Evolutionary conservation across 257 asterid species (phyloP).

Genomic region (Forsythia viridissima): DNA sequence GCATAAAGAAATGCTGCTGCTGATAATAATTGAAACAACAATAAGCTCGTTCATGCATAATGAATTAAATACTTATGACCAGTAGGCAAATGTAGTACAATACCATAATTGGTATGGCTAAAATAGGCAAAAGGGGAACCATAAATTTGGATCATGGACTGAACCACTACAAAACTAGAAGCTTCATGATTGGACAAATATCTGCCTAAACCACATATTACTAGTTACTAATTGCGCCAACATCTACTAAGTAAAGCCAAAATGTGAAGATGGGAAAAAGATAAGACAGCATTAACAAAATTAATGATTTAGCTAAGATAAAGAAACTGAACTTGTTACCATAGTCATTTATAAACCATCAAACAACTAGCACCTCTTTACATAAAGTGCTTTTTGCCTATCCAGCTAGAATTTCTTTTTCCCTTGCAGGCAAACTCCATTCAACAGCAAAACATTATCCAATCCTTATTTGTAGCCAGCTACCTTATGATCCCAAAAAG

Average conservation of each 20-base stretch:
- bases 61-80: background rate
- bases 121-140: conserved; percentile 3
- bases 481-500: background rate
- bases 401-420: background rate
- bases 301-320: background rate
- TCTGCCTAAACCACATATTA: conserved; percentile 2
- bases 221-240: background rate
- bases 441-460: background rate
- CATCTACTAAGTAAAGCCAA: background rate
- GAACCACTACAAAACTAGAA: conserved; percentile 1
- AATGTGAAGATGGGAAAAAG: background rate
- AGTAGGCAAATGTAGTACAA: background rate
- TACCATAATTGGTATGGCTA: background rate
- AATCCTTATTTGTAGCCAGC: background rate
- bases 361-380: background rate
- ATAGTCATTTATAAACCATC: no score
- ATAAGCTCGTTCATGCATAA: background rate
- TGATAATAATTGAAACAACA: background rate
- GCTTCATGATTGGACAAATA: background rate
- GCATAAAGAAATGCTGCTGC: background rate
- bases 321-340: background rate
- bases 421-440: background rate
- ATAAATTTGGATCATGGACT: background rate
- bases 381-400: background rate
- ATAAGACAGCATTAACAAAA: conserved; percentile 3